A percentile compares a stretch with the other conserved stretches of the same genome.
phyloP scores from a whole-genome alignment of 495 filamentous ascomycete genomes.

The Penicillium parvum region DNA sequence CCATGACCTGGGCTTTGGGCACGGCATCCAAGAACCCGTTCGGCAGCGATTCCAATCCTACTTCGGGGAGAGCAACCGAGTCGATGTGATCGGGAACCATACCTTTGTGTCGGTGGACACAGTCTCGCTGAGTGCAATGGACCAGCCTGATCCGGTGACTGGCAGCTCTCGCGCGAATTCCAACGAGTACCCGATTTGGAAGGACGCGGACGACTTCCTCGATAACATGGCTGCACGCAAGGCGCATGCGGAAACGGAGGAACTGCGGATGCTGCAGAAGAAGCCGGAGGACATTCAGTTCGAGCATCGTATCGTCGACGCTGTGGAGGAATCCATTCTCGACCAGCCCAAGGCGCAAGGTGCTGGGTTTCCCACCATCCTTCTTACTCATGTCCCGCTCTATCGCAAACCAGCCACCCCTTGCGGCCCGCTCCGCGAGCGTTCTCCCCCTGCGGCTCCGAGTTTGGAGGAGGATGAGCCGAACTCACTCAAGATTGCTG shows the following conservation, averaged over 20 bases:
- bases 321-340: slow-evolving; percentile 22
- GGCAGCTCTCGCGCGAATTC: slow-evolving; percentile 39
- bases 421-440: slow-evolving; percentile 86
- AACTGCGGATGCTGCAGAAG: slow-evolving; percentile 35
- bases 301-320: slow-evolving; percentile 40
- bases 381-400: slow-evolving; percentile 88
- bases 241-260: slow-evolving; percentile 37
- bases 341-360: slow-evolving; percentile 19
- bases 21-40: slow-evolving; percentile 72
- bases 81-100: slow-evolving; percentile 91
- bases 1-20: slow-evolving; percentile 93
- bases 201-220: slow-evolving; percentile 73
- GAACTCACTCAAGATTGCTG: slow-evolving; percentile 68
- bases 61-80: slow-evolving; percentile 83
- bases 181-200: slow-evolving; percentile 57
- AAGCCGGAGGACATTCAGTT: slow-evolving; percentile 45
- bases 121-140: slow-evolving; percentile 75
- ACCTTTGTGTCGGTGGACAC: slow-evolving; percentile 90
- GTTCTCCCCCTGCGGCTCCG: slow-evolving; percentile 63
- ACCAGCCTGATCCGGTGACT: slow-evolving; percentile 46
- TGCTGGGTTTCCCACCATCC: slow-evolving; percentile 68
- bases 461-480: slow-evolving; percentile 64
- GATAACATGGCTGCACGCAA: slow-evolving; percentile 50
- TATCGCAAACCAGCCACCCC: slow-evolving; percentile 76
- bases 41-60: slow-evolving; percentile 78